Percentiles rank a stretch among this genome's conserved stretches.
Conservation (phyloP, 495 filamentous ascomycete genomes). For the Xylaria acuta region DNA sequence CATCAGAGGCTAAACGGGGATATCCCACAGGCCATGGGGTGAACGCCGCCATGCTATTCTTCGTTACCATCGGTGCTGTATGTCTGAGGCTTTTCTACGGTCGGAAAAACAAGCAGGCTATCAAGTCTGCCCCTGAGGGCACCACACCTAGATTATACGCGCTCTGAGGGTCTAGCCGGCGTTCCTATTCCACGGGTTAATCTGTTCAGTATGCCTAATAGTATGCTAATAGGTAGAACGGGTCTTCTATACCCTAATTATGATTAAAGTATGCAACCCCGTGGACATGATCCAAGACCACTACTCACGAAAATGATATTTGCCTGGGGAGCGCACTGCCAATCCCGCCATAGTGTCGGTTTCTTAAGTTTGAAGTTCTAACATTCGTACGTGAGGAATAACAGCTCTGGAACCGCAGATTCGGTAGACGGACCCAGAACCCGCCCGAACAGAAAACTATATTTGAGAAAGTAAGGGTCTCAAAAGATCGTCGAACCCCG, state of each 20-base stretch:
- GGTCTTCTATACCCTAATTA: neutral
- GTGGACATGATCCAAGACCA: neutral
- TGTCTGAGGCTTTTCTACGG: slow-evolving; percentile 50
- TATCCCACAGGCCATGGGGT: slow-evolving; percentile 71
- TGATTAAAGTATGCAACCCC: neutral
- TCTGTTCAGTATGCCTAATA: neutral
- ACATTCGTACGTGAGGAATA: neutral
- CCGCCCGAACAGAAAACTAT: neutral
- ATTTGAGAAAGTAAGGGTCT: neutral
- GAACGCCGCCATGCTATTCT: slow-evolving; percentile 55
- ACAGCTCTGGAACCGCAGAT: neutral
- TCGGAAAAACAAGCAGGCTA: slow-evolving; percentile 44
- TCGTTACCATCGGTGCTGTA: slow-evolving; percentile 48
- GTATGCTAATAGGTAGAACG: neutral
- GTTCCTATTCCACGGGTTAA: neutral
- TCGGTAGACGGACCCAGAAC: neutral
- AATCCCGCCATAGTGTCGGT: no score
- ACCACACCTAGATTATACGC: slow-evolving; percentile 37
- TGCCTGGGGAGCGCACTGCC: no score
- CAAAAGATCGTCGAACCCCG: neutral
- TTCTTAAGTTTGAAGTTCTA: no score
- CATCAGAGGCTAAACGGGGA: slow-evolving; percentile 61
- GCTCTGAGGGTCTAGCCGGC: slow-evolving; percentile 22
- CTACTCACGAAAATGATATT: no score
- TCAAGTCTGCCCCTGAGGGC: slow-evolving; percentile 35